These are phyloP conservation scores for Debaryomycetaceae sp. DNA, from an alignment of 1,139 yeast species.

Conservation along the genomic window DNA sequence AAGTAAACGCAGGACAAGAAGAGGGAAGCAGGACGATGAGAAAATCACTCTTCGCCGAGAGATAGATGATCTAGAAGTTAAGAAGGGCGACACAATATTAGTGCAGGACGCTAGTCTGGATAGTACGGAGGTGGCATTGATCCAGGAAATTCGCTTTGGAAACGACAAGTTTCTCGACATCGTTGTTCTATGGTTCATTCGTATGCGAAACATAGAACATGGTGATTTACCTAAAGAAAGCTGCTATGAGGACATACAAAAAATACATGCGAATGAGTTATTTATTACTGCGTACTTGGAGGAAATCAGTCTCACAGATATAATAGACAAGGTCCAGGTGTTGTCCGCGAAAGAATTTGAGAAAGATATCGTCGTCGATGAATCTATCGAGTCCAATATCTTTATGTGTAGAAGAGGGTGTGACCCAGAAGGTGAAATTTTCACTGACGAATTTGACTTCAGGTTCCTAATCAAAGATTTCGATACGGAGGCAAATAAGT, in stretches of 20 bases:
- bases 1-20: conserved; percentile 16
- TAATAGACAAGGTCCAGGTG: conserved; percentile 32
- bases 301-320: conserved; percentile 26
- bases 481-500: conserved; percentile 20
- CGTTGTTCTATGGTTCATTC: conserved; percentile 33
- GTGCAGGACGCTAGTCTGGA: conserved; percentile 16
- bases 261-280: conserved; percentile 28
- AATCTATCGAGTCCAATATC: conserved; percentile 21
- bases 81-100: conserved; percentile 39
- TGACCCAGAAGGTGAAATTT: conserved; percentile 26
- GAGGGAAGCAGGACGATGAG: conserved; percentile 12
- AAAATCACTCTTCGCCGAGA: conserved; percentile 21
- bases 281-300: conserved; percentile 39
- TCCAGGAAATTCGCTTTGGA: conserved; percentile 42
- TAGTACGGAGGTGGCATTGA: conserved; percentile 29
- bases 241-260: conserved; percentile 6
- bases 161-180: conserved; percentile 35
- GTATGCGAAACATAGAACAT: conserved; percentile 19
- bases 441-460: conserved; percentile 37
- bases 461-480: conserved; percentile 20
- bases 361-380: conserved; percentile 25
- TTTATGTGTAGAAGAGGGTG: conserved; percentile 40
- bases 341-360: conserved; percentile 23
- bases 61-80: conserved; percentile 33
- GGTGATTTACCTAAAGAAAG: conserved; percentile 12